These are phyloP conservation scores for Solanum pennellii DNA, from an alignment of 257 asterid genomes.

Conservation along the genomic window DNA sequence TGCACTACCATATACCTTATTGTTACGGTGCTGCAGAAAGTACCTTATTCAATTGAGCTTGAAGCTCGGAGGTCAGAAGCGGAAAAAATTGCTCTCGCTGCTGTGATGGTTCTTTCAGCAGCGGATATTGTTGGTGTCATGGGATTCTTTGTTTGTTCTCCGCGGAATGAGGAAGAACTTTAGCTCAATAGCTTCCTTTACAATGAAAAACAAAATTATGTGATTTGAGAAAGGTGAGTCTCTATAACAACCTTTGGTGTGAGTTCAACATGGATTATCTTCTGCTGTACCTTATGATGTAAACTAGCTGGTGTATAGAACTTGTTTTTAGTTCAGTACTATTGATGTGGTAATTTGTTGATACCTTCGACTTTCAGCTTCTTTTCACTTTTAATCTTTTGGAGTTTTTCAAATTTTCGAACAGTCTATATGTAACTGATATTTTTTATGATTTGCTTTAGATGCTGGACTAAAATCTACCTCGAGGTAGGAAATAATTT, in stretches of 20 bases:
- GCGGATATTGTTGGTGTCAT: too few species aligned
- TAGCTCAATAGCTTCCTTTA: too few species aligned
- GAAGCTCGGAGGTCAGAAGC: too few species aligned
- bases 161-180: too few species aligned
- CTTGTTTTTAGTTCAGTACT: neutral
- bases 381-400: neutral
- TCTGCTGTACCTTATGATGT: neutral
- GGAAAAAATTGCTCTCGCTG: too few species aligned
- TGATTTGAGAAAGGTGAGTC: neutral
- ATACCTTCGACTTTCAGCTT: neutral
- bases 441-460: slow-evolving; percentile 11
- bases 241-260: neutral
- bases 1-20: too few species aligned
- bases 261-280: neutral
- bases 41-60: too few species aligned
- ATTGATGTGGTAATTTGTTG: neutral
- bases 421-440: neutral
- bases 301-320: neutral
- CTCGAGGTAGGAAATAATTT: slow-evolving; percentile 56
- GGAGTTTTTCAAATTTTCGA: neutral
- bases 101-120: too few species aligned
- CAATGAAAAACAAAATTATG: neutral
- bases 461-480: slow-evolving; percentile 95
- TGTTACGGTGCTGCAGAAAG: too few species aligned
- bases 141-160: too few species aligned